Percentiles rank a stretch among this genome's conserved stretches.
phyloP scores from a whole-genome alignment of 352 stramenopile species.

The Phytophthora kernoviae region DNA sequence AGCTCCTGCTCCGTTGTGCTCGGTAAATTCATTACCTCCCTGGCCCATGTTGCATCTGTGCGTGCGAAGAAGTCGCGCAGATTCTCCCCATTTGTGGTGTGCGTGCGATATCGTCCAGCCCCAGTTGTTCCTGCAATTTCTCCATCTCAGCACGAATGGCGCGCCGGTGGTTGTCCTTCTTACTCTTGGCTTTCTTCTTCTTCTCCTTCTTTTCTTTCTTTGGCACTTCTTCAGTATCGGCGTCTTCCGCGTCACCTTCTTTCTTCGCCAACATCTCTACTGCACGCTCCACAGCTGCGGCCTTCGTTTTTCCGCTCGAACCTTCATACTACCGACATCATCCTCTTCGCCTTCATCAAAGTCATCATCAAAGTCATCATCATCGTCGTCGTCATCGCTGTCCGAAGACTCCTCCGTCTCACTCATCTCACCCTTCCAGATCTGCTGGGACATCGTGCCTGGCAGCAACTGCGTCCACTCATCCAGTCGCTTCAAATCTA shows the following conservation, averaged over 20 bases:
- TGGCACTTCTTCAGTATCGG: conserved; percentile 25
- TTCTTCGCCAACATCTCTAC: conserved; percentile 69
- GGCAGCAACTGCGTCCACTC: conserved; percentile 92
- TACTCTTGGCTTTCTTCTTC: conserved; percentile 65
- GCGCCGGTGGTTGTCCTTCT: conserved; percentile 68
- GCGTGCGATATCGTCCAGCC: conserved; percentile 66
- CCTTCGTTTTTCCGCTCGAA: conserved; percentile 29
- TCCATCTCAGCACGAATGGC: conserved; percentile 83
- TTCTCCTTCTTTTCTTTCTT: conserved; percentile 59
- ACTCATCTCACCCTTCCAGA: conserved; percentile 89
- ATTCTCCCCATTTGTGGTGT: conserved; percentile 87
- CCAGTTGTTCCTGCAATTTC: conserved; percentile 80
- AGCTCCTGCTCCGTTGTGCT: conserved; percentile 75
- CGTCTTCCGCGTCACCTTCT: conserved; percentile 24
- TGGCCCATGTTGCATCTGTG: conserved; percentile 74
- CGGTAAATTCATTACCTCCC: conserved; percentile 56
- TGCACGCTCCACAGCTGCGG: conserved; percentile 57
- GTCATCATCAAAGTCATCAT: conserved; percentile 61
- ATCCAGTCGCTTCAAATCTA: conserved; percentile 94
- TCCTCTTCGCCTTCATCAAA: conserved; percentile 36
- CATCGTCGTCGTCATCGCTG: conserved; percentile 76
- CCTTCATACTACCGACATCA: conserved; percentile 13
- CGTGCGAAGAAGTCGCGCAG: conserved; percentile 89
- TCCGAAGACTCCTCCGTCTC: conserved; percentile 88
- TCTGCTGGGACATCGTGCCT: conserved; percentile 93